A percentile compares a stretch with the other conserved stretches of the same genome.
Evolutionary conservation across 139 green algal genomes (phyloP).

Genomic region (Yamagishiella unicocca): DNA sequence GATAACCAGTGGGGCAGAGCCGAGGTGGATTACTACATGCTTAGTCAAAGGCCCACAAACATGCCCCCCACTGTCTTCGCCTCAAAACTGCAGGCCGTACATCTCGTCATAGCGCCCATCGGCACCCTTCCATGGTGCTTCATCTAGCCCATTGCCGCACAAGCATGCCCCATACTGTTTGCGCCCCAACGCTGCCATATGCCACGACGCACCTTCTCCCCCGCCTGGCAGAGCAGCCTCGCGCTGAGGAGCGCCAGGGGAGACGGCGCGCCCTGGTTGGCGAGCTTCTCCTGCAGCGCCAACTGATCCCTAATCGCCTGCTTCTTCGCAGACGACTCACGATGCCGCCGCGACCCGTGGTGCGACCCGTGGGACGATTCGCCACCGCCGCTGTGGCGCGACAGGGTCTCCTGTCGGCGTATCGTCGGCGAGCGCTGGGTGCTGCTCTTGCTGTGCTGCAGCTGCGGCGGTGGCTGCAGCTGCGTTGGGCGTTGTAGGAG

Average conservation of each 20-base stretch:
- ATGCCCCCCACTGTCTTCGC: too few relatives aligned
- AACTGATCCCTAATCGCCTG: neutral
- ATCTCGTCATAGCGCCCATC: too few relatives aligned
- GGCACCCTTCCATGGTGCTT: too few relatives aligned
- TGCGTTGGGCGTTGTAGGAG: too few relatives aligned
- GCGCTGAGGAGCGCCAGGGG: neutral
- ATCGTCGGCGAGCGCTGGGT: neutral
- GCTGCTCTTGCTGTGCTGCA: neutral
- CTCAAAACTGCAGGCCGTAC: too few relatives aligned
- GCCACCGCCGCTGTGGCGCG: neutral
- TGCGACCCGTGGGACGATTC: neutral
- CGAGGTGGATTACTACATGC: too few relatives aligned
- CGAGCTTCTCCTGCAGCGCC: neutral
- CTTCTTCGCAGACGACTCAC: neutral
- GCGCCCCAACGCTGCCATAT: too few relatives aligned
- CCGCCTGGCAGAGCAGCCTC: neutral
- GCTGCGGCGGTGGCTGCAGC: neutral
- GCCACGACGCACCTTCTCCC: conserved; percentile 29
- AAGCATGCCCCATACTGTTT: too few relatives aligned
- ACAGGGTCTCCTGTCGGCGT: neutral
- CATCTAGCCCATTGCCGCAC: too few relatives aligned
- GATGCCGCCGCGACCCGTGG: neutral
- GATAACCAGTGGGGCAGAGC: too few relatives aligned
- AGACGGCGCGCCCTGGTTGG: neutral
- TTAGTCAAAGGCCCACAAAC: too few relatives aligned